Base-by-base conservation (phyloP, 257 asterid species). In the Penstemon davidsonii region DNA sequence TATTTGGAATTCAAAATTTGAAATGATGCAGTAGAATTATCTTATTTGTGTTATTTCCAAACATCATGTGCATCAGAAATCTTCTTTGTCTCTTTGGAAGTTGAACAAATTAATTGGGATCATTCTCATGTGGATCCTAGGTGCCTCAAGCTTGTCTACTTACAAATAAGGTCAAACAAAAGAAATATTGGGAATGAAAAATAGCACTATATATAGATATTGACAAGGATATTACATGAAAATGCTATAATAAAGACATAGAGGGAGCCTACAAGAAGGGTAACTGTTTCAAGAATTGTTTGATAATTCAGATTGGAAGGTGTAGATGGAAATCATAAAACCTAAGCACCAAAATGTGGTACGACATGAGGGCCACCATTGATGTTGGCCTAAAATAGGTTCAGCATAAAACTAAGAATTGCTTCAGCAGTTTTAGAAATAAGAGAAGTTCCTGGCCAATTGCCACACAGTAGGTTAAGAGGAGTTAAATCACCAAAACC, bases 271-370 rank as follows among this genome's bases (percentile, higher is more conserved):
- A 25, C 2, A 25, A 1, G 33, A 25, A 25, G 58, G 53, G 12
- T 51, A 58, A 63, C 33, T 60, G 13, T 71, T 62, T 62, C 74
- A 68, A 11, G 43, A 74, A 55, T 56, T n/a, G 67, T 7, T 51
- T 56, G 39, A 15, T 18, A n/a, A 15, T 39, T 70, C 62, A 50
- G 25, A 60, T 25, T 74, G 54, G 40, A 15, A 49, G 38, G 42
- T 2, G 59, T 44, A 6, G 45, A 38, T 67, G 18, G 41, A 57
- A 15, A 70, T 25, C 4, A 49, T 64, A 54, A 61, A 62, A 45
- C 55, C 60, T 38, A 55, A 44, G 70, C 70, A 46, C 49, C 71
- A 55, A 64, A 46, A 60, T 11, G 43, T 42, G 7, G 49, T 33
- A 60, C 40, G 19, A 25, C 15, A 33, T 19, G 10, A 37, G 43